These are phyloP conservation scores for Cokeromyces recurvatus DNA, from an alignment of 371 early-diverging fungal genomes.

Conservation along the genomic window DNA sequence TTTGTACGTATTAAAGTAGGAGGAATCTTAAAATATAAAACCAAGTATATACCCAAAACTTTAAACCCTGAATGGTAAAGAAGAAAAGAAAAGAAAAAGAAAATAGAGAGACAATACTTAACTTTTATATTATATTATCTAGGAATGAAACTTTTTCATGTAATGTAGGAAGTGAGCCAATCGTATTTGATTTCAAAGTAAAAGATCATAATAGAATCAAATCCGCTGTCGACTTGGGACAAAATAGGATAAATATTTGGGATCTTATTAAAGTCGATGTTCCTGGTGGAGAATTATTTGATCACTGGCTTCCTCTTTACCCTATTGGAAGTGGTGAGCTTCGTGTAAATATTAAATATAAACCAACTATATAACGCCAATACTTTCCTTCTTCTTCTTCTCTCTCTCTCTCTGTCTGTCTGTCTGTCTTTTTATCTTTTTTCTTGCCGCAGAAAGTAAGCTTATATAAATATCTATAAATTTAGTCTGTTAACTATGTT, in stretches of 20 bases:
- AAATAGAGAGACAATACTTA: conserved; percentile 1
- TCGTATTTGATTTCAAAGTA: conserved; percentile 51
- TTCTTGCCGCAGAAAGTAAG: too few species aligned
- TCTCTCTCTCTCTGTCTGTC: too few species aligned
- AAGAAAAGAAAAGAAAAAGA: too few species aligned
- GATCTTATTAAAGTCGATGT: conserved; percentile 39
- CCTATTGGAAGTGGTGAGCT: conserved; percentile 43
- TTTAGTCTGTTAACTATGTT: too few species aligned
- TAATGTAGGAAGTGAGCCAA: conserved; percentile 35
- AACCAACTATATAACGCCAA: conserved; percentile 7
- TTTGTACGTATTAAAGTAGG: conserved; percentile 52
- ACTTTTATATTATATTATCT: not conserved
- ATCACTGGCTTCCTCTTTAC: conserved; percentile 35
- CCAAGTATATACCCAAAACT: conserved; percentile 73
- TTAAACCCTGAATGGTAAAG: conserved; percentile 64
- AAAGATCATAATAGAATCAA: conserved; percentile 68
- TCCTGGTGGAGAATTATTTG: conserved; percentile 15
- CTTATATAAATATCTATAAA: too few species aligned
- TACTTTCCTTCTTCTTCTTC: too few species aligned
- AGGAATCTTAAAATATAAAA: conserved; percentile 63
- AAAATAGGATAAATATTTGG: conserved; percentile 55
- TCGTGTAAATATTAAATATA: conserved; percentile 16
- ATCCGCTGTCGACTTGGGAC: conserved; percentile 59
- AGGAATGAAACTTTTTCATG: conserved; percentile 36
- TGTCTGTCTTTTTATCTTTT: too few species aligned